A percentile compares a stretch with the other conserved stretches of the same genome.
phyloP scores from a whole-genome alignment of 805 yeast species.

The Candida sakaeoensis region DNA sequence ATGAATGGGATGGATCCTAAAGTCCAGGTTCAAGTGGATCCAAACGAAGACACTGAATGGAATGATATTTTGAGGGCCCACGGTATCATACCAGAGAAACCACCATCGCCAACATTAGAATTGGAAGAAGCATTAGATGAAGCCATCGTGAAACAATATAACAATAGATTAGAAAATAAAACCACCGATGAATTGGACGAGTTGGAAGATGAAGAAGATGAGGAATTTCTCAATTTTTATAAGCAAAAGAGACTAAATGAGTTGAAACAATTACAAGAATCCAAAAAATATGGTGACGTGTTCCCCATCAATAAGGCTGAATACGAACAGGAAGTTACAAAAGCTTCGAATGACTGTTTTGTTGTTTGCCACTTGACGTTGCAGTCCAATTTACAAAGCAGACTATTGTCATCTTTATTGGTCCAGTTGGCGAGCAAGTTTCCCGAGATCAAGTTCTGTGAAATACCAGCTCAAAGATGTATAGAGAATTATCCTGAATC shows the following conservation, averaged over 20 bases:
- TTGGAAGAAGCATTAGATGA: conserved; percentile 85
- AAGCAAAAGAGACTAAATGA: conserved; percentile 77
- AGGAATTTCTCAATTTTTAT: conserved; percentile 78
- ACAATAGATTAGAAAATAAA: conserved; percentile 73
- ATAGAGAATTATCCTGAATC: conserved; percentile 87
- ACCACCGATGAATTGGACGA: conserved; percentile 80
- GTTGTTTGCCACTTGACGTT: conserved; percentile 79
- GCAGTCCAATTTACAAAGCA: conserved; percentile 66
- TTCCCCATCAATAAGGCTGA: conserved; percentile 82
- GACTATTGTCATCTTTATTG: conserved; percentile 62
- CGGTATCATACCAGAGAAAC: conserved; percentile 89
- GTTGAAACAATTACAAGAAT: conserved; percentile 53
- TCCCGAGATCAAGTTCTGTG: conserved; percentile 84
- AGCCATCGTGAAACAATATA: conserved; percentile 75
- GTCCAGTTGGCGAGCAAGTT: conserved; percentile 59
- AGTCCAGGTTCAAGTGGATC: conserved; percentile 85
- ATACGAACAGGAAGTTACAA: conserved; percentile 79
- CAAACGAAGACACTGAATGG: conserved; percentile 98
- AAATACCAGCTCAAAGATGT: conserved; percentile 87
- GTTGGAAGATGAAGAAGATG: conserved; percentile 89
- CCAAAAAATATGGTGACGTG: conserved; percentile 70
- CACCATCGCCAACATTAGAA: conserved; percentile 83
- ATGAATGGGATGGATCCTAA: conserved; percentile 28
- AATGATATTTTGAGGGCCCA: conserved; percentile 87
- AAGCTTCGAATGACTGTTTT: conserved; percentile 61